A percentile compares a stretch with the other conserved stretches of the same genome.
Conservation (phyloP, 2,329 filamentous ascomycete genomes). For the Zasmidium citrigriseum region DNA sequence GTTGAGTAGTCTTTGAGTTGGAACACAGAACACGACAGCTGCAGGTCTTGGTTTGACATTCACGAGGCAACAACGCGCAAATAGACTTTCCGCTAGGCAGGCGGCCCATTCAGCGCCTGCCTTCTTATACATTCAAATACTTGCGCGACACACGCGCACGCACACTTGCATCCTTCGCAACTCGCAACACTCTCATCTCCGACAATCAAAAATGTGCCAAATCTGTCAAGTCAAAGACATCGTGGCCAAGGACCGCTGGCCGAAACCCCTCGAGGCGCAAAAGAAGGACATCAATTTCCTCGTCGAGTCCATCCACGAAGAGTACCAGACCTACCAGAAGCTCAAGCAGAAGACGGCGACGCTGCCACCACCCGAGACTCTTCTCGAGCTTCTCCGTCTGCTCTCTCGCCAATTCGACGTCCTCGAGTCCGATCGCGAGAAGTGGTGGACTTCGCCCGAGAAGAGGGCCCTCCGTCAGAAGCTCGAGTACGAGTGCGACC, state of each 20-base stretch:
- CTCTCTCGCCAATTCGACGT: conserved; percentile 13
- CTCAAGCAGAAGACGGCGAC: background rate
- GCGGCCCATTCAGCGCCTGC: background rate
- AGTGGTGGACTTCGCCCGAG: conserved; percentile 23
- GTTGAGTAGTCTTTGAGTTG: conserved; percentile 1
- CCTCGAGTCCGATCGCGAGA: conserved; percentile 20
- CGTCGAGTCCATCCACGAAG: conserved; percentile 17
- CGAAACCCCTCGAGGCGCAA: conserved; percentile 17
- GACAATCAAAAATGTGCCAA: conserved; percentile 20
- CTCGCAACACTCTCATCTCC: background rate
- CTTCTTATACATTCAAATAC: background rate
- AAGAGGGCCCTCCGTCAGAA: conserved; percentile 18
- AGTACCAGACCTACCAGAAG: conserved; percentile 10
- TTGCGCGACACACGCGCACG: background rate
- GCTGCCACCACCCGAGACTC: background rate
- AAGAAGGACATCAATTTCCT: conserved; percentile 20
- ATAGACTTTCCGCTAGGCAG: background rate
- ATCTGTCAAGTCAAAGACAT: conserved; percentile 22
- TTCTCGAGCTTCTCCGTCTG: conserved; percentile 20
- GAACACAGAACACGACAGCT: no score
- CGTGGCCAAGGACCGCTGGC: conserved; percentile 17
- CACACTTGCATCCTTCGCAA: background rate
- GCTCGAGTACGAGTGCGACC: conserved; percentile 18
- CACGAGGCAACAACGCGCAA: conserved; percentile 8
- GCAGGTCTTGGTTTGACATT: background rate